Base-by-base conservation (phyloP, 768 basidiomycete species). In the Botryobasidium botryosum region DNA sequence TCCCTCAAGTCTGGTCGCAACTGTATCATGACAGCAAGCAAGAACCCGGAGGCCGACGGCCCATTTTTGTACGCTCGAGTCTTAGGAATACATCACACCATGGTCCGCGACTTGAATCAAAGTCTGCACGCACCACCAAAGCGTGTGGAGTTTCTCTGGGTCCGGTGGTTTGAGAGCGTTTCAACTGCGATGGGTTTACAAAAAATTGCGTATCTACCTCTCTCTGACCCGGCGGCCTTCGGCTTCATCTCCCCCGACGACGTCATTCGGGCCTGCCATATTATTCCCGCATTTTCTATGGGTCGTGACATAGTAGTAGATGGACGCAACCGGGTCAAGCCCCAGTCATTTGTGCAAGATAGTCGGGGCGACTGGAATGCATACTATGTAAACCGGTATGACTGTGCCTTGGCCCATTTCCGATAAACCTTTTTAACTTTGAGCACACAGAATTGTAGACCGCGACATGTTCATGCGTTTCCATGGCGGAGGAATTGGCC, bases 161-260 rank as follows among this genome's bases (percentile, higher is more conserved):
- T 72, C 0, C 53, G 55, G 0, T 67, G 66, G 63, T 57, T 66
- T 35, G n/a, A n/a, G n/a, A n/a, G n/a, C n/a, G n/a, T n/a, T n/a
- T n/a, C n/a, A n/a, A n/a, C n/a, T n/a, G n/a, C n/a, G n/a, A n/a
- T n/a, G n/a, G 57, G 58, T 1, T 56, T 70, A 0, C 66, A 61
- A 15, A 53, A 59, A 3, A 32, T 74, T 15, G 60, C 59, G 0
- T 73, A 69, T 50, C 48, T 71, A 1, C 45, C 56, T 2, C 39
- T 50, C 4, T 41, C 55, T 0, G 57, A 60, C 18, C 31, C 41
- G 0, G 50, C 51, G 2, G 57, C 64, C 3, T 72, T 70, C 45
- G 63, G 69, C 0, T 72, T 74, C 37, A 21, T 72, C 0, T 60
- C 72, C 49, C 71, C 71, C 0, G 44, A 47, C 0, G 49, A 55